Percentiles rank a stretch among this genome's conserved stretches.
Conservation (phyloP, 257 asterid species). For the Primulina huaijiensis region DNA sequence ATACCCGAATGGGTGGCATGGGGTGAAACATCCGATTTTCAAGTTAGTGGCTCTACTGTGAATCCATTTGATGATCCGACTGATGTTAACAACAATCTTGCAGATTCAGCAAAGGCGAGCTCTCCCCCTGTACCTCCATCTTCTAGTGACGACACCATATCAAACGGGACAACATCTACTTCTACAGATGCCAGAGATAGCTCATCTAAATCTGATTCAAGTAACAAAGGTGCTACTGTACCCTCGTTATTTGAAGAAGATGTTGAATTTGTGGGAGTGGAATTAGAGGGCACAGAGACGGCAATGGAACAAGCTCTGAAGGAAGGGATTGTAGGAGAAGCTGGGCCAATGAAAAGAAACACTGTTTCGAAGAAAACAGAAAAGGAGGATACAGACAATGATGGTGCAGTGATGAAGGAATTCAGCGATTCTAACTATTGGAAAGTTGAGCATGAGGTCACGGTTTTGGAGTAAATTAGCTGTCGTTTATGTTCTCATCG, state of each 20-base stretch:
- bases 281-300: constrained; percentile 72
- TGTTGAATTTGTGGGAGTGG: constrained; percentile 95
- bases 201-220: constrained; percentile 38
- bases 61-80: constrained; percentile 66
- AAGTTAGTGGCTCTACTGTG: constrained; percentile 51
- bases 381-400: constrained; percentile 52
- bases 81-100: constrained; percentile 26
- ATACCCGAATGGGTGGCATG: constrained; percentile 96
- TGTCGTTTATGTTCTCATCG: neutral
- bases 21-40: constrained; percentile 67
- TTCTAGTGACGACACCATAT: constrained; percentile 37
- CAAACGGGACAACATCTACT: constrained; percentile 44
- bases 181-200: constrained; percentile 37
- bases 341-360: constrained; percentile 65
- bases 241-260: constrained; percentile 94
- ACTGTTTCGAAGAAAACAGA: constrained; percentile 41
- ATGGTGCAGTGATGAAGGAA: constrained; percentile 58
- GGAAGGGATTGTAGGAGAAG: constrained; percentile 95
- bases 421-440: constrained; percentile 82
- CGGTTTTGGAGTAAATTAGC: constrained; percentile 49
- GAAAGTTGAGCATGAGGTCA: constrained; percentile 93
- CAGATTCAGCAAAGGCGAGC: constrained; percentile 29
- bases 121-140: constrained; percentile 31
- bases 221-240: constrained; percentile 41
- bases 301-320: constrained; percentile 84